Conservation (phyloP, 2,329 filamentous ascomycete genomes). For the Nigrograna mackinnonii region DNA sequence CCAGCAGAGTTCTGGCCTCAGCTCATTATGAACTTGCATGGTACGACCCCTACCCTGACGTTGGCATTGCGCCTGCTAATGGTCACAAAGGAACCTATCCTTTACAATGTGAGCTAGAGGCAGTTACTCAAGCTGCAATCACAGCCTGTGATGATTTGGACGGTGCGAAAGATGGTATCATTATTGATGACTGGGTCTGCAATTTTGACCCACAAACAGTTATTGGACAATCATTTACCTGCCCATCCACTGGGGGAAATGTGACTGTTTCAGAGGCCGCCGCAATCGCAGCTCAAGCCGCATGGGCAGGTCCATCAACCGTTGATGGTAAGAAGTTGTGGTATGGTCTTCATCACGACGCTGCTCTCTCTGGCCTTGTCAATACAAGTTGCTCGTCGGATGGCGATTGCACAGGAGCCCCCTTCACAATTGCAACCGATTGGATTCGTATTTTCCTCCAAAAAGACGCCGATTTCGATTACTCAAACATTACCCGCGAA, state of each 20-base stretch:
- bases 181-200: constrained; percentile 9
- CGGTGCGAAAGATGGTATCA: constrained; percentile 9
- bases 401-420: constrained; percentile 1
- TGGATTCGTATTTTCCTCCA: constrained; percentile 23
- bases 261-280: constrained; percentile 40
- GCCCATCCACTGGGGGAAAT: neutral
- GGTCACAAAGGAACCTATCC: too few relatives aligned
- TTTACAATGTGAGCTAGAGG: constrained; percentile 11
- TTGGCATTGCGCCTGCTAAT: too few relatives aligned
- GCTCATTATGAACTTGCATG: constrained; percentile 26
- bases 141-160: constrained; percentile 5
- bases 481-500: constrained; percentile 13
- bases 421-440: constrained; percentile 18
- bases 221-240: neutral
- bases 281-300: constrained; percentile 18
- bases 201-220: constrained; percentile 9
- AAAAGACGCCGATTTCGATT: neutral
- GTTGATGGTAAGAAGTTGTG: constrained; percentile 1
- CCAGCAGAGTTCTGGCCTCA: constrained; percentile 24
- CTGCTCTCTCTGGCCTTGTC: constrained; percentile 2
- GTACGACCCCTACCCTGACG: too few relatives aligned
- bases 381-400: neutral
- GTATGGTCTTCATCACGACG: constrained; percentile 5
- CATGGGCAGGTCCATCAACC: neutral
- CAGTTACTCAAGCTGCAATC: constrained; percentile 10